Evolutionary conservation across 164 flowering plant species (phyloP).

Genomic region (grape (Vitis vinifera)): ASM3070453v1 NC_081805.1:20362501-20363000

Average conservation of each 20-base stretch:
- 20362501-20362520: no score
- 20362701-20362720: no score
- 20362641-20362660: no score
- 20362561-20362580: no score
- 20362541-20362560: no score
- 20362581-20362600: no score
- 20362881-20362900: conserved; percentile 59
- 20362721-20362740: not conserved
- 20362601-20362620: no score
- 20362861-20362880: conserved; percentile 70
- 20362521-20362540: no score
- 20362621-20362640: no score
- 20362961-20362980: not conserved
- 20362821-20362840: conserved; percentile 71
- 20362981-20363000: not conserved
- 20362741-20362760: not conserved
- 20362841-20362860: conserved; percentile 61
- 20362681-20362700: no score
- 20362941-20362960: not conserved
- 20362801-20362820: conserved; percentile 88
- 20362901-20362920: not conserved
- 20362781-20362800: conserved; percentile 96
- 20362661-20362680: no score
- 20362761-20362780: conserved; percentile 50
- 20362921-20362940: no score